Percentiles rank a stretch among this genome's conserved stretches.
Evolutionary conservation across 2,329 filamentous ascomycete genomes (phyloP).

Genomic region (Sporothrix humicola): DNA sequence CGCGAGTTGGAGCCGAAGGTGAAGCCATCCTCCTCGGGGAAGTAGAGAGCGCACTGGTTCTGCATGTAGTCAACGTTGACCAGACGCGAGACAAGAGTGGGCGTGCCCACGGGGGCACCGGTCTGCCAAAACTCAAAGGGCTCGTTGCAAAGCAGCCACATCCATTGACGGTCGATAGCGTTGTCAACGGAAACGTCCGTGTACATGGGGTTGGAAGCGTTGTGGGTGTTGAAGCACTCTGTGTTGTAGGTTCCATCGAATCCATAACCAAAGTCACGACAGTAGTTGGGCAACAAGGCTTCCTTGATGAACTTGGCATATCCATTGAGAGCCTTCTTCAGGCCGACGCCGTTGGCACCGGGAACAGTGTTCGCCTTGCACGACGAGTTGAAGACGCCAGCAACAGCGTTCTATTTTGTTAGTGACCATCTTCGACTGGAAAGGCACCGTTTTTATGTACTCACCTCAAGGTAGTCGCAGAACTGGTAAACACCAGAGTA

Average conservation of each 20-base stretch:
- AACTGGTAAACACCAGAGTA: conserved; percentile 57
- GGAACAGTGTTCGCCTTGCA: conserved; percentile 44
- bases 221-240: conserved; percentile 54
- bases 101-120: conserved; percentile 51
- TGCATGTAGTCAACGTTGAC: conserved; percentile 49
- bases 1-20: conserved; percentile 43
- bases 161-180: conserved; percentile 57
- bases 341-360: conserved; percentile 56
- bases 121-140: conserved; percentile 52
- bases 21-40: conserved; percentile 47
- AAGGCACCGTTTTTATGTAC: too few relatives aligned
- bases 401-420: conserved; percentile 46
- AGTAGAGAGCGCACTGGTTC: conserved; percentile 53
- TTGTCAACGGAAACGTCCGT: conserved; percentile 50
- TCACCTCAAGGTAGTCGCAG: conserved; percentile 55
- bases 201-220: conserved; percentile 51
- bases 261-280: conserved; percentile 53
- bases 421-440: too few relatives aligned
- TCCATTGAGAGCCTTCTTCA: conserved; percentile 55
- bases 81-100: conserved; percentile 51
- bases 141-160: conserved; percentile 62
- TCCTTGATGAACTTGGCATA: conserved; percentile 57
- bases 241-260: conserved; percentile 51
- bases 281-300: conserved; percentile 51
- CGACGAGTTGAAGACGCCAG: conserved; percentile 50